phyloP scores from a whole-genome alignment of 2,329 filamentous ascomycete species.

The Rhinocladiella mackenziei region DNA sequence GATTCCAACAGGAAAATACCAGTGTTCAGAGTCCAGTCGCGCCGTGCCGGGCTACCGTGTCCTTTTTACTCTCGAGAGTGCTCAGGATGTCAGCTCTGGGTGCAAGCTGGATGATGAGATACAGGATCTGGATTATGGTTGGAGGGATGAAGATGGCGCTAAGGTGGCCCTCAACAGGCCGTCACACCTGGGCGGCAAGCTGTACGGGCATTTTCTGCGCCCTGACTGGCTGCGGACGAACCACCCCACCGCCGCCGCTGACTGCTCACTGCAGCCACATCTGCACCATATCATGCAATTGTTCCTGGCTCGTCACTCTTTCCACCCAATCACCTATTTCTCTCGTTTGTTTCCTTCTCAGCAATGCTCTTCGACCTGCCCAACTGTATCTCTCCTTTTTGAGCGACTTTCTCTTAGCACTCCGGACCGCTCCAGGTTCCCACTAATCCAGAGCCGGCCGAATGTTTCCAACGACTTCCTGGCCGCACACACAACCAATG shows the following conservation, averaged over 20 bases:
- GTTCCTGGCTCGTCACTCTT: slow-evolving; percentile 14
- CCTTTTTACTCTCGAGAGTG: no score
- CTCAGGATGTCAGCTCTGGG: no score
- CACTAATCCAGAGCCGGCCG: slow-evolving; percentile 7
- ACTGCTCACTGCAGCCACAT: no score
- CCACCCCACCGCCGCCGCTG: no score
- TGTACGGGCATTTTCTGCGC: no score
- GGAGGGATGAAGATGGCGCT: not conserved
- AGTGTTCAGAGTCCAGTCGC: no score
- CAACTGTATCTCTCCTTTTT: slow-evolving; percentile 2
- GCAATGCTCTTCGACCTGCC: slow-evolving; percentile 1
- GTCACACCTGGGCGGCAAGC: slow-evolving; percentile 11
- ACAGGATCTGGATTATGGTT: not conserved
- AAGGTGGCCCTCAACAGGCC: not conserved
- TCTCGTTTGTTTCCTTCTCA: slow-evolving; percentile 1
- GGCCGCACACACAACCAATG: slow-evolving; percentile 17
- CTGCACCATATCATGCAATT: slow-evolving; percentile 5
- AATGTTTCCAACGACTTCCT: slow-evolving; percentile 7
- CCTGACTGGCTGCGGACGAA: not conserved
- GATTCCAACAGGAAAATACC: no score
- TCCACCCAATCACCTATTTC: slow-evolving; percentile 1
- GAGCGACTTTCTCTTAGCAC: slow-evolving; percentile 4
- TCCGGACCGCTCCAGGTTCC: slow-evolving; percentile 23
- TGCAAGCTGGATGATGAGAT: not conserved
- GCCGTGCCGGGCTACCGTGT: no score